Base-by-base conservation (phyloP, 1,284 basidiomycete genomes). In the Tilletiaria anomala region DNA sequence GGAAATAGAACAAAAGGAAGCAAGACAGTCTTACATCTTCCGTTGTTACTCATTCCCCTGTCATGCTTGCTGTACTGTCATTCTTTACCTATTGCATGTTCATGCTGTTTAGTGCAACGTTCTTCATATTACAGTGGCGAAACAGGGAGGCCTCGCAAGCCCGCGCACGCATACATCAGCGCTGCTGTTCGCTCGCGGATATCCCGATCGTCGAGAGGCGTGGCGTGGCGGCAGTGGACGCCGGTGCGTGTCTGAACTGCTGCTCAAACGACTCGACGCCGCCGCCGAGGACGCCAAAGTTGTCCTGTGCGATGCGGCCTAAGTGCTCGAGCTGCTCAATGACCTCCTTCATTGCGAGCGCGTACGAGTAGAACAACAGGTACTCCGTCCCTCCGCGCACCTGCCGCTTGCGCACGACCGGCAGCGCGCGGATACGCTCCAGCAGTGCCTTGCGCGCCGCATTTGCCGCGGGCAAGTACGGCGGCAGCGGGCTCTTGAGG, bases 381-480 rank as follows among this genome's bases (percentile, higher is more conserved):
- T 89, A 84, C 26, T 80, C 74, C 5, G 84, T 86, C 5, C 70
- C 70, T 4, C 56, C 53, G 5, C 51, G 42, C 73, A 78, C 62
- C 73, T 80, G 65, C 10, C 71, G 54, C 22, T 62, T 54, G 54
- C 79, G 80, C 12, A 93, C 84, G 4, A 88, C 78, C 26, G 89
- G 82, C 14, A 94, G 73, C 34, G 74, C 73, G 3, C 54, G 40
- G 24, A 58, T 56, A 24, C 44, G 36, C 2, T 78, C 76, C 43
- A 62, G 38, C 58, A 96, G 70, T 12, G 78, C 75, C 45, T 79
- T 74, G 41, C 89, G 76, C 1, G 85, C 77, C 48, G 78, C 73
- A 56, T 87, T 84, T 0, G 83, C 89, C 0, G 88, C 88, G 2
- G 91, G 91, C 1, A 97, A 76, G 67, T 89, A 94, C 0, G 91